phyloP scores from a whole-genome alignment of 305 asterid genomes.

The Vinca major region DNA sequence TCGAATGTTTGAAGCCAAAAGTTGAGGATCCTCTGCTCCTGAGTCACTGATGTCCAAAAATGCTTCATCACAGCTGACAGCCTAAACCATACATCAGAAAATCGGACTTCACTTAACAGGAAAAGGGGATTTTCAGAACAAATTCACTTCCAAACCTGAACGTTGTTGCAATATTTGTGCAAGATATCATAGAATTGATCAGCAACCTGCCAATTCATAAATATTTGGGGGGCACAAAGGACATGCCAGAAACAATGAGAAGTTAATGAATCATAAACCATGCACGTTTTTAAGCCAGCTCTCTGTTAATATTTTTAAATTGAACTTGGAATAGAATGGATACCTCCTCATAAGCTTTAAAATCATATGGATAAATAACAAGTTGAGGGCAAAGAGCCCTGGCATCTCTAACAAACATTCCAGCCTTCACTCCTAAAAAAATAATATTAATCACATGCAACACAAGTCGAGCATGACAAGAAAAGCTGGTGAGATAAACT shows the following conservation, averaged over 20 bases:
- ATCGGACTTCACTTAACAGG: constrained; percentile 17
- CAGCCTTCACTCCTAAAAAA: constrained; percentile 76
- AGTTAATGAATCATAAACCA: background rate
- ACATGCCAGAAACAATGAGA: background rate
- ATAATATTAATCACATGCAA: background rate
- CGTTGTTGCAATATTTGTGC: constrained; percentile 84
- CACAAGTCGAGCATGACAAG: constrained; percentile 1
- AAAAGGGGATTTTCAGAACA: constrained; percentile 16
- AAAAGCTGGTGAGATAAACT: constrained; percentile 1
- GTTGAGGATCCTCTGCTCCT: constrained; percentile 60
- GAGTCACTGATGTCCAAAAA: constrained; percentile 74
- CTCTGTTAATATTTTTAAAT: background rate
- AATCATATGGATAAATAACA: constrained; percentile 78
- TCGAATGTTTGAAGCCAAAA: constrained; percentile 62
- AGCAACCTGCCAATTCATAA: constrained; percentile 60
- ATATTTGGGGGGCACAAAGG: background rate
- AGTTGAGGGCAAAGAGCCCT: constrained; percentile 86
- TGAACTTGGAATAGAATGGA: constrained; percentile 9
- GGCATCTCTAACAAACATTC: constrained; percentile 93
- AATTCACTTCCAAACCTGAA: constrained; percentile 50
- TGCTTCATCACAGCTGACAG: constrained; percentile 98
- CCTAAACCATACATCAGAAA: constrained; percentile 41
- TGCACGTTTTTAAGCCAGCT: background rate
- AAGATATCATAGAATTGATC: constrained; percentile 83
- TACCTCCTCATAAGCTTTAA: constrained; percentile 96